These are phyloP conservation scores for Kwoniella dendrophila DNA, from an alignment of 768 basidiomycete species.

Conservation along the genomic window DNA sequence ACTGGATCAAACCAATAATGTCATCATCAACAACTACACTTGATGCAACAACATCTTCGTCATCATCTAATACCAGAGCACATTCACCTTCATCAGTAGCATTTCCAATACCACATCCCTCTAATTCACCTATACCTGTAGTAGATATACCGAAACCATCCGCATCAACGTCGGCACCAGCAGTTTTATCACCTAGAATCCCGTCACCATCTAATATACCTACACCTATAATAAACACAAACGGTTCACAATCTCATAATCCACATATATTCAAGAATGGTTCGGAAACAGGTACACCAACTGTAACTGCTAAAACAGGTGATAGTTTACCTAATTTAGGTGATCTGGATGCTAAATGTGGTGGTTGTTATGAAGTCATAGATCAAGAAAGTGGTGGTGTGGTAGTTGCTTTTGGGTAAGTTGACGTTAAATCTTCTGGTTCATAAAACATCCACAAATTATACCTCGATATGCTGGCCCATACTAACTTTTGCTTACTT, in stretches of 20 bases:
- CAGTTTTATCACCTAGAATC: conserved; percentile 11
- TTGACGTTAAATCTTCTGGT: conserved; percentile 26
- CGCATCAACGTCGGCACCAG: conserved; percentile 20
- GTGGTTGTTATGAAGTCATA: conserved; percentile 51
- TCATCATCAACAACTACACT: conserved; percentile 4
- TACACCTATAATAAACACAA: no score
- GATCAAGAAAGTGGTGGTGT: conserved; percentile 59
- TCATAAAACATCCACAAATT: neutral
- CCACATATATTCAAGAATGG: neutral
- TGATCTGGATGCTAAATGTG: conserved; percentile 51
- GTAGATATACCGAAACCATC: neutral
- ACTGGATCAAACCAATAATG: no score
- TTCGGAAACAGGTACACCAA: neutral
- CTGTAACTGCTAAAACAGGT: conserved; percentile 5
- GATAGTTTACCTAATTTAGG: conserved; percentile 38
- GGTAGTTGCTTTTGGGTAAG: conserved; percentile 94
- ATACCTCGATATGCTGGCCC: neutral
- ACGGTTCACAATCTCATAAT: neutral
- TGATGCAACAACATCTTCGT: conserved; percentile 15
- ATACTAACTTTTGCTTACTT: neutral
- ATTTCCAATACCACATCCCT: conserved; percentile 32
- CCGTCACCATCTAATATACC: conserved; percentile 18
- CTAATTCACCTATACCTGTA: neutral
- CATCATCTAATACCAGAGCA: conserved; percentile 25
- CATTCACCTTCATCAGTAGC: conserved; percentile 32